Evolutionary conservation across 1,284 basidiomycete species (phyloP).

Genomic region (Puccinia triticina): DNA sequence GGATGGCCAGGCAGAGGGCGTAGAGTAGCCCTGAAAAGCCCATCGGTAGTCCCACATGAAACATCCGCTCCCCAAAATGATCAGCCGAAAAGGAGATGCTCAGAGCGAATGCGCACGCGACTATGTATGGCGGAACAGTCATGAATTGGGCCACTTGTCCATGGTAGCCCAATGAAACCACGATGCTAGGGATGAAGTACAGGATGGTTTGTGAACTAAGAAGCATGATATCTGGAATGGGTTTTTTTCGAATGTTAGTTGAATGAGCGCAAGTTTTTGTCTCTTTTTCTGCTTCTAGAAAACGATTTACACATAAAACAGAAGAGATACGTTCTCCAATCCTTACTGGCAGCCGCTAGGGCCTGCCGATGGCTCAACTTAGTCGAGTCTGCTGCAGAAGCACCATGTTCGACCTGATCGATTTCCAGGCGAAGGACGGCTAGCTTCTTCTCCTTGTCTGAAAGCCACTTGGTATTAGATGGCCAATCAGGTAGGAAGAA

Average conservation of each 20-base stretch:
- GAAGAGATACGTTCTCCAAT: conserved; percentile 60
- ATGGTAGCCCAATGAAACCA: conserved; percentile 61
- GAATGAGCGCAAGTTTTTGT: background rate
- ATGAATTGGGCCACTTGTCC: conserved; percentile 63
- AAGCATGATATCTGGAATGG: conserved; percentile 15
- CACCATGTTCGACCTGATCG: conserved; percentile 58
- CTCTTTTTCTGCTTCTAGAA: no score
- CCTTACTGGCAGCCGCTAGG: conserved; percentile 58
- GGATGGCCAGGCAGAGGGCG: conserved; percentile 25
- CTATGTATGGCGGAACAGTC: conserved; percentile 63
- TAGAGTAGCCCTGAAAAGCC: conserved; percentile 28
- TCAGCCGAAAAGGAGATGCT: conserved; percentile 57
- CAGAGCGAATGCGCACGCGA: conserved; percentile 61
- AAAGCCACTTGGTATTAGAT: conserved; percentile 63
- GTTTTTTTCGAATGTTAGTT: background rate
- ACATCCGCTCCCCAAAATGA: conserved; percentile 22
- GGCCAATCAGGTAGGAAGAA: conserved; percentile 61
- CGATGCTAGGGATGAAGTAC: conserved; percentile 63
- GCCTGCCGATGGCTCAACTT: conserved; percentile 57
- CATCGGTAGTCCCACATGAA: conserved; percentile 25
- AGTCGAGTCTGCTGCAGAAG: conserved; percentile 54
- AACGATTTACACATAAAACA: conserved; percentile 59
- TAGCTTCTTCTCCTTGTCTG: conserved; percentile 61
- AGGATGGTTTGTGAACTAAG: conserved; percentile 63
- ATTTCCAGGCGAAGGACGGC: conserved; percentile 62